Conservation (phyloP, 179 eudicot species). For the Actinidia chinensis region DNA sequence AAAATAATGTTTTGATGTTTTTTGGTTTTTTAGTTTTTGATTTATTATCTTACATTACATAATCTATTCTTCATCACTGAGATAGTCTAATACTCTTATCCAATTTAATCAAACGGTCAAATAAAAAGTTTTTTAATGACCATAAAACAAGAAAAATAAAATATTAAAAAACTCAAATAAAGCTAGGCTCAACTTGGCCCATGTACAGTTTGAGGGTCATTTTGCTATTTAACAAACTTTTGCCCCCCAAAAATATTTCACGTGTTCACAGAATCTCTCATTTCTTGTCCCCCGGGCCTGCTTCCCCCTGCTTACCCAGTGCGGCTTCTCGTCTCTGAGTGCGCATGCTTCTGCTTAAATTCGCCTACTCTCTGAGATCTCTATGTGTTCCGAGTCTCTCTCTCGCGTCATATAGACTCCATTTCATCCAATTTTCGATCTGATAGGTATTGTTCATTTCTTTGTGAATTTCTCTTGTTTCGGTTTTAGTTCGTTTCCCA, state of each 20-base stretch:
- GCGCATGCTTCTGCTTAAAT: not conserved
- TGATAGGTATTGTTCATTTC: constrained; percentile 7
- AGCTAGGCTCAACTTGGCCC: too few species aligned
- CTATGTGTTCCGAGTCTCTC: not conserved
- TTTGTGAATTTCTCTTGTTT: not conserved
- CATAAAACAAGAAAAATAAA: too few species aligned
- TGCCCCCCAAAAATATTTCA: too few species aligned
- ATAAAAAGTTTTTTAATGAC: too few species aligned
- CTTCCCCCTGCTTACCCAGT: too few species aligned
- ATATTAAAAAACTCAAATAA: too few species aligned
- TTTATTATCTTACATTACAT: too few species aligned
- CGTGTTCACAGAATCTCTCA: not conserved
- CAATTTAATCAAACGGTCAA: too few species aligned
- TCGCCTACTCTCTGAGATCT: constrained; percentile 1
- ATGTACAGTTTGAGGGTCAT: not conserved
- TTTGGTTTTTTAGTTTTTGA: too few species aligned
- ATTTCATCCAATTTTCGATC: not conserved
- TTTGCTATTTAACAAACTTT: not conserved
- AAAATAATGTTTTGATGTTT: too few species aligned
- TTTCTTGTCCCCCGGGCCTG: not conserved
- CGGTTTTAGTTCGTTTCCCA: not conserved
- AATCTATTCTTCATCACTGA: too few species aligned
- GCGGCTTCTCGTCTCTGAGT: not conserved
- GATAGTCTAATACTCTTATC: too few species aligned
- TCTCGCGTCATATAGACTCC: not conserved